Evolutionary conservation across 768 basidiomycete genomes (phyloP).

Genomic region (Austroboletus festivus): DNA sequence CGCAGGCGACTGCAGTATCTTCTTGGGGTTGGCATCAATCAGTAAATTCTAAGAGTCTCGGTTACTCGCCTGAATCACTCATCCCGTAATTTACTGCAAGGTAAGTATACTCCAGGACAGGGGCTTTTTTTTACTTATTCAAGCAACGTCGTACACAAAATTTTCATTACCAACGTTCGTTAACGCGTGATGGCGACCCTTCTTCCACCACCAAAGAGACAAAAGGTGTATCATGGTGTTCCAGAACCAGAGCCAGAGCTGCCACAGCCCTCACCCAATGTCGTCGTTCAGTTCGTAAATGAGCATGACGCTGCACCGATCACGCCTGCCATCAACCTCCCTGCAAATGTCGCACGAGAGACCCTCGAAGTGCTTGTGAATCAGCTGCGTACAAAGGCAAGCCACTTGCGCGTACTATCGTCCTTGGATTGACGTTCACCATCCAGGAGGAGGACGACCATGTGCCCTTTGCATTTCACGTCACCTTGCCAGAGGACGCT

Average conservation of each 20-base stretch:
- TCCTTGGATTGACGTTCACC: slow-evolving; percentile 6
- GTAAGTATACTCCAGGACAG: too few species aligned
- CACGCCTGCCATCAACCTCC: slow-evolving; percentile 86
- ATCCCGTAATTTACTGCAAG: too few species aligned
- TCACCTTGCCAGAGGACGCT: slow-evolving; percentile 61
- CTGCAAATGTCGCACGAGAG: slow-evolving; percentile 81
- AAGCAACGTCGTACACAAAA: too few species aligned
- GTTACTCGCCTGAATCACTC: too few species aligned
- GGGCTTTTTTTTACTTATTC: too few species aligned
- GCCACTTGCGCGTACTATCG: slow-evolving; percentile 16
- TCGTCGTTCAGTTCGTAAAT: slow-evolving; percentile 90
- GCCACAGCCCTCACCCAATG: slow-evolving; percentile 49
- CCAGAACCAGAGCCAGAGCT: slow-evolving; percentile 59
- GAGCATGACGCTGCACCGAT: slow-evolving; percentile 80
- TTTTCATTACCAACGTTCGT: too few species aligned
- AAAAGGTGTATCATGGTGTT: slow-evolving; percentile 76
- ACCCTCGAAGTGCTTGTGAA: slow-evolving; percentile 88
- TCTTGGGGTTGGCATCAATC: too few species aligned
- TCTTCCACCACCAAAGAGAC: slow-evolving; percentile 85
- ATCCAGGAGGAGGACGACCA: slow-evolving; percentile 68
- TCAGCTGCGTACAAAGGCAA: slow-evolving; percentile 72
- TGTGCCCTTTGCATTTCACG: slow-evolving; percentile 89
- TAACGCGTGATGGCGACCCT: slow-evolving; percentile 70
- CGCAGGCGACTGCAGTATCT: too few species aligned
- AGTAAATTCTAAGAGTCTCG: too few species aligned